These are phyloP conservation scores for Miamiensis avidus DNA, from an alignment of 169 alveolate genomes.

Conservation along the genomic window DNA sequence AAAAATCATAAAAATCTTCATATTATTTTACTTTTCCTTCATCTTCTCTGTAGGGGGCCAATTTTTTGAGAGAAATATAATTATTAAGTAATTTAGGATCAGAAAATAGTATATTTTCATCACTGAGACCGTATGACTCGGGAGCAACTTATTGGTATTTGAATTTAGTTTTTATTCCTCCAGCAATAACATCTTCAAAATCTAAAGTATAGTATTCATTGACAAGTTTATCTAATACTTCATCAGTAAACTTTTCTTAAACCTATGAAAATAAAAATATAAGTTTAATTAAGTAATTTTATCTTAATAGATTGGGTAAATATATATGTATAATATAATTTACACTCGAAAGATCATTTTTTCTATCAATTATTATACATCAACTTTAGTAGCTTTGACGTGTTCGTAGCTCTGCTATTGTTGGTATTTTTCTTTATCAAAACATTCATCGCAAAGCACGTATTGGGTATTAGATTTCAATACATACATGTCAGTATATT, in stretches of 20 bases:
- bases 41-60: constrained; percentile 55
- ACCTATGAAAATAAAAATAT: neutral
- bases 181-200: constrained; percentile 71
- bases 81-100: constrained; percentile 58
- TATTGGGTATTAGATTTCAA: constrained; percentile 18
- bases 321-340: neutral
- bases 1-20: neutral
- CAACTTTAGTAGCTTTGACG: constrained; percentile 39
- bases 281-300: too few relatives aligned
- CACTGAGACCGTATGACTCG: constrained; percentile 60
- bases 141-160: constrained; percentile 50
- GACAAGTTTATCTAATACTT: constrained; percentile 39
- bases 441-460: constrained; percentile 41
- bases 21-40: constrained; percentile 26
- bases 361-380: constrained; percentile 37
- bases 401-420: constrained; percentile 16
- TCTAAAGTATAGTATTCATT: constrained; percentile 63
- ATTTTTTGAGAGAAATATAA: constrained; percentile 57
- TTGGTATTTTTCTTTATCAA: constrained; percentile 22
- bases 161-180: constrained; percentile 60
- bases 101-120: constrained; percentile 58
- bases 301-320: too few relatives aligned
- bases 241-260: constrained; percentile 37
- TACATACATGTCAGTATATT: constrained; percentile 31
- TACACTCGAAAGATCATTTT: constrained; percentile 24